Base-by-base conservation (phyloP, 176 grass and related monocot genomes). In the Oryza meyeriana region DNA sequence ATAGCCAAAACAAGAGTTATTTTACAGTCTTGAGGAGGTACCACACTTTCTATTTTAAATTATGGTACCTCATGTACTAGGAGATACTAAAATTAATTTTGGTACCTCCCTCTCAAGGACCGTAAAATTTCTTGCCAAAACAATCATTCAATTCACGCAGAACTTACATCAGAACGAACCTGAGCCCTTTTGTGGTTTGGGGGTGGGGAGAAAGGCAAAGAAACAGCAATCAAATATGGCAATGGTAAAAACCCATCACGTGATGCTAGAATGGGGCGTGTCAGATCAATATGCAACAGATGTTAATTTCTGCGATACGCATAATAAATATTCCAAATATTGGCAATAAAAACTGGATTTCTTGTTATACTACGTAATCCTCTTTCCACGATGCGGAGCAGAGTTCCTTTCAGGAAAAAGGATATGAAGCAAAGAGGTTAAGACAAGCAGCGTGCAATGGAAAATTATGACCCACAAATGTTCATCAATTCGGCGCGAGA, bases 191-290 rank as follows among this genome's bases (percentile, higher is more conserved):
- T 27, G 27, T 76, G 48, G 70, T 76, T 22, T 82, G 45, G 63
- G 33, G 8, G 3, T 22, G 50, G 45, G 6, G 41, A 79, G 45
- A 83, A 66, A 24, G 72, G 71, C 78, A 61, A 67, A 58, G 28
- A 38, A 68, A 73, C 18, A 69, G 66, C 81, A 65, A 79, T 68
- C 29, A 39, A 81, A 61, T 16, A 59, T 66, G 61, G 62, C 34
- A 38, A 55, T 28, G 27, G 74, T 26, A 74, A 84, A 66, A 79
- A 79, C 68, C 79, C 18, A 45, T 40, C 40, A 86, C 79, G 67
- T 82, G 77, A 63, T 70, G 38, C 48, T 47, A 76, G 47, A 20
- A 76, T 62, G 45, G 16, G 14, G 71, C 5, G 28, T 36, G 64
- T 62, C 47, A 61, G 71, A 14, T 3, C 29, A 57, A 57, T 78